Percentiles rank a stretch among this genome's conserved stretches.
phyloP scores from a whole-genome alignment of 352 stramenopile species.

The Phytophthora megakarya region DNA sequence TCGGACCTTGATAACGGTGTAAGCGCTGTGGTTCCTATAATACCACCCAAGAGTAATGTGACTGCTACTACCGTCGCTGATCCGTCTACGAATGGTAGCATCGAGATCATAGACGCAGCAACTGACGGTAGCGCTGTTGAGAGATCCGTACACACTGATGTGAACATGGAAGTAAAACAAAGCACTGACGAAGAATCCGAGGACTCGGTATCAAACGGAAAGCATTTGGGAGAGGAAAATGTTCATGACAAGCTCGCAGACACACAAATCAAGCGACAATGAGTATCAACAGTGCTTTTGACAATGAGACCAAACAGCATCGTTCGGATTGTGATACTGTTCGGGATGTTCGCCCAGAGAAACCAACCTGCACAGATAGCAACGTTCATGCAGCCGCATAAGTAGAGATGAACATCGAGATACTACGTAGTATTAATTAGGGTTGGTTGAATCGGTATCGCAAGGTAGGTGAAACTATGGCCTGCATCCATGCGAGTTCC shows the following conservation, averaged over 20 bases:
- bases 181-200: not conserved
- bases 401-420: constrained; percentile 20
- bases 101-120: not conserved
- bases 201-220: not conserved
- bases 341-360: not conserved
- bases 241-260: not conserved
- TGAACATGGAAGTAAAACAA: not conserved
- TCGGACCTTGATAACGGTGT: not conserved
- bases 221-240: not conserved
- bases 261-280: not conserved
- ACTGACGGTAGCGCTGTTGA: not conserved
- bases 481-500: not conserved
- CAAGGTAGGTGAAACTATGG: not conserved
- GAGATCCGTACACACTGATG: not conserved
- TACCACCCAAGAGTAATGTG: no score
- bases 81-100: not conserved
- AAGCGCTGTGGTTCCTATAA: no score
- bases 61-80: not conserved
- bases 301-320: not conserved
- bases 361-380: not conserved
- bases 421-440: constrained; percentile 12
- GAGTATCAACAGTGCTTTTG: not conserved
- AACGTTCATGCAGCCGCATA: constrained; percentile 11
- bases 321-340: not conserved
- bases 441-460: not conserved